Base-by-base conservation (phyloP, 73 alveolate species). In the Paramecium bursaria region DNA sequence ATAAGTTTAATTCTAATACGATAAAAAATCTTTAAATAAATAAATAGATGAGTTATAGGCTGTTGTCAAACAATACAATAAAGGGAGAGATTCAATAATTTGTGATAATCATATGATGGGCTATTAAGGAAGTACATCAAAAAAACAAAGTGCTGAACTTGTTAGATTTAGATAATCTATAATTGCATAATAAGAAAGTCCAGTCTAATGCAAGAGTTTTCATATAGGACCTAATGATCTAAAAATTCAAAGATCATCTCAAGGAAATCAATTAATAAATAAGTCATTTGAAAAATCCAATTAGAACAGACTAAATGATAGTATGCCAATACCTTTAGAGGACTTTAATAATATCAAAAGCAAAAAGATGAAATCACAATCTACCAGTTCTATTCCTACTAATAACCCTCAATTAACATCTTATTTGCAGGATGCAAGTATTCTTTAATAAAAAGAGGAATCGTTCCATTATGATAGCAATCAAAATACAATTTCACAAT, bases 61-160 rank as follows among this genome's bases (percentile, higher is more conserved):
- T 35, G 33, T 39, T 39, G 2, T 19, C 2, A 0, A 3, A 5
- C 22, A 25, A 15, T 35, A 35, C 0, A 1, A 15, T 42, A 21
- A 25, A 67, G 53, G 7, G 35, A 67, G 4, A 42, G 51, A 10
- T 30, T 17, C 14, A 57, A n/a, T n/a, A n/a, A n/a, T n/a, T n/a
- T n/a, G n/a, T n/a, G n/a, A n/a, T n/a, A n/a, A n/a, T n/a, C n/a
- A n/a, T n/a, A n/a, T n/a, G n/a, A n/a, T n/a, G n/a, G n/a, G n/a
- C n/a, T n/a, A 57, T 57, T 57, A 57, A 4, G 82, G 44, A 17
- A 67, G 82, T 39, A 67, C 82, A 13, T 67, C 82, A 2, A 67
- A 67, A 31, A 67, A 67, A 42, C 33, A 67, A 4, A 67, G 55
- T 67, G 39, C 22, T 15, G 82, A 42, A 19, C 33, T 57, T 48